Conservation (phyloP, 768 basidiomycete genomes). For the Melanogaster broomeanus region DNA sequence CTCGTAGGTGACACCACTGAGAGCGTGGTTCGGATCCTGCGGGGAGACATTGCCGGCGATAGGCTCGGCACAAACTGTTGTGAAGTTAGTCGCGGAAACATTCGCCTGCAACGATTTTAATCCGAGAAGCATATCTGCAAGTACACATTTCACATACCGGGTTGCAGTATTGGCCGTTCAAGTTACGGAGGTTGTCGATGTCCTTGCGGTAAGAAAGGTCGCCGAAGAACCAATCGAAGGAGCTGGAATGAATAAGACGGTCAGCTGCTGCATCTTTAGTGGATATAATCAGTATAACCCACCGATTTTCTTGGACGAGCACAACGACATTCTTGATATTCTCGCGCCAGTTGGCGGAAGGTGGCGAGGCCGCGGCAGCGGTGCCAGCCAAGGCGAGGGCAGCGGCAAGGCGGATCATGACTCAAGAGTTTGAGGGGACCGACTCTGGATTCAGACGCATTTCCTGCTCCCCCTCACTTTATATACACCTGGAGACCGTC, state of each 20-base stretch:
- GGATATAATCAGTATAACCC: neutral
- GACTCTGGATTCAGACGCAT: neutral
- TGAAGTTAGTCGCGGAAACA: conserved; percentile 7
- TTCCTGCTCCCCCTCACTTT: conserved; percentile 5
- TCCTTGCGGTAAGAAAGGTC: conserved; percentile 27
- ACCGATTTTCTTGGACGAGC: conserved; percentile 25
- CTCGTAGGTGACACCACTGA: conserved; percentile 24
- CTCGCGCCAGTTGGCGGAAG: conserved; percentile 21
- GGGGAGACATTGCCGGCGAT: conserved; percentile 19
- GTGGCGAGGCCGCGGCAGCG: neutral
- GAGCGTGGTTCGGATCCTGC: conserved; percentile 25
- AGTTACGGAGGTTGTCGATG: conserved; percentile 25
- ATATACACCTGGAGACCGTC: conserved; percentile 1
- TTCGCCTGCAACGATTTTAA: conserved; percentile 7
- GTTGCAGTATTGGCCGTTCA: conserved; percentile 22
- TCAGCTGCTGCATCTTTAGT: neutral
- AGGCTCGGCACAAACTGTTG: conserved; percentile 19
- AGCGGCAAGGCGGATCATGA: conserved; percentile 11
- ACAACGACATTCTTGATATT: conserved; percentile 27
- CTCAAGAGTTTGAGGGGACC: neutral
- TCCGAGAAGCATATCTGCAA: no score
- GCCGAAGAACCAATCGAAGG: conserved; percentile 28
- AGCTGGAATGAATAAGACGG: conserved; percentile 4
- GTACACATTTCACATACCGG: conserved; percentile 9
- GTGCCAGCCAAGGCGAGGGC: conserved; percentile 5